phyloP scores from a whole-genome alignment of 2,329 filamentous ascomycete species.

The Cercospora citrullina region DNA sequence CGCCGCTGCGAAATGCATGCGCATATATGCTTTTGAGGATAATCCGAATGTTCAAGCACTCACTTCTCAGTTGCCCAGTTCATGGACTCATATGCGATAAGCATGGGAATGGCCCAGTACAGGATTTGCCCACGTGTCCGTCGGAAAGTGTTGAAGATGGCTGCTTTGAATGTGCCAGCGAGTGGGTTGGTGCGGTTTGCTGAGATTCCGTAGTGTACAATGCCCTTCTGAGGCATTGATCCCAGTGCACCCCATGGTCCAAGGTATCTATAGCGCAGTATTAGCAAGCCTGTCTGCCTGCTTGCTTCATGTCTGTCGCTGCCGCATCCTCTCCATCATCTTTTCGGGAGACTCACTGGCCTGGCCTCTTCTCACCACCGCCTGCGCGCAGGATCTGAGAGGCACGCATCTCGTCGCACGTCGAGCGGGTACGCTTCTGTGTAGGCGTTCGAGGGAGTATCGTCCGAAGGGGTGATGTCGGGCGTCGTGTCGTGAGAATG shows the following conservation, averaged over 20 bases:
- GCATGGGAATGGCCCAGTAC: slow-evolving; percentile 79
- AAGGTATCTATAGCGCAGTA: slow-evolving; percentile 58
- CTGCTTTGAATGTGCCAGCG: slow-evolving; percentile 73
- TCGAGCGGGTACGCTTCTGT: slow-evolving; percentile 16
- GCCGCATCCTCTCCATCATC: neutral
- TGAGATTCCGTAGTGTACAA: slow-evolving; percentile 72
- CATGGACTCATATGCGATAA: slow-evolving; percentile 79
- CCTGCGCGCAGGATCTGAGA: slow-evolving; percentile 39
- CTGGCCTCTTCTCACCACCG: slow-evolving; percentile 45
- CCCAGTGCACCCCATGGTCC: slow-evolving; percentile 73
- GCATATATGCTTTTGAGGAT: neutral
- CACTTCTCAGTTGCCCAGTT: slow-evolving; percentile 91
- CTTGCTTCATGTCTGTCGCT: neutral
- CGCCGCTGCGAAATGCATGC: neutral
- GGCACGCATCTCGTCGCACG: slow-evolving; percentile 40
- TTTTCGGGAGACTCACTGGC: slow-evolving; percentile 39
- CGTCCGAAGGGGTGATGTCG: neutral
- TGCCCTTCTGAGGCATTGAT: slow-evolving; percentile 59
- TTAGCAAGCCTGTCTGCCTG: slow-evolving; percentile 14
- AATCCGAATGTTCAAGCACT: slow-evolving; percentile 38
- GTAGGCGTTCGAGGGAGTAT: neutral
- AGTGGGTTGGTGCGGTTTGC: slow-evolving; percentile 87
- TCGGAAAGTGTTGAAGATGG: slow-evolving; percentile 94
- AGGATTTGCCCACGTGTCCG: slow-evolving; percentile 83
- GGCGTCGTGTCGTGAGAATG: neutral